Base-by-base conservation (phyloP, 2,329 filamentous ascomycete genomes). In the Colletotrichum chlorophyti region DNA sequence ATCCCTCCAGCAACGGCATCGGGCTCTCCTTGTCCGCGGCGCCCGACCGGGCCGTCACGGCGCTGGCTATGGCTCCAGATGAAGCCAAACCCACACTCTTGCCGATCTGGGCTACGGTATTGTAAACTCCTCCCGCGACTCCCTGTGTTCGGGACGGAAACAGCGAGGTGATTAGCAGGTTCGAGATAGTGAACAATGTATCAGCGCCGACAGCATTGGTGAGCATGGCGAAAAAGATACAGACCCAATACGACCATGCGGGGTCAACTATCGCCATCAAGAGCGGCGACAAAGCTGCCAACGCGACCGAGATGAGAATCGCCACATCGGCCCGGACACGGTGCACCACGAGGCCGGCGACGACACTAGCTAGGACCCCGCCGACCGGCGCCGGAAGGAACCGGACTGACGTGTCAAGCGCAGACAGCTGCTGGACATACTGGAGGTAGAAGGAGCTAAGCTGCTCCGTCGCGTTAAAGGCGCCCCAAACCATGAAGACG, bases 51-150 rank as follows among this genome's bases (percentile, higher is more conserved):
- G 77, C 71, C 1, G 78, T 80, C 1, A 82, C 76, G 3, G 72
- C 72, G 0, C 73, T 69, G 2, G 78, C 72, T 19, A 85, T 79
- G 0, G 80, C 76, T 8, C 79, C 79, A 9, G 79, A 77, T 3
- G 82, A 68, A 5, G 81, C 80, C 6, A 86, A 64, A 0, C 82
- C 82, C 1, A 85, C 71, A 0, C 78, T 76, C 11, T 76, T 82
- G 0, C 84, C 85, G 53, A 88, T 82, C 53, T 87, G 83, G 0
- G 78, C 76, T 2, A 83, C 75, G 2, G 81, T 84, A 51, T 83
- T 86, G 67, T 87, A 87, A 0, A 87, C 82, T 0, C 79, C 84
- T 0, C 84, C 84, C 0, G 83, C 85, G 0, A 88, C 73, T 0
- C 79, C 83, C 53, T 88, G 84, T 3, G 76, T 80, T 12, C 82